Base-by-base conservation (phyloP, 2,329 filamentous ascomycete species). In the Penicillium sumatraense region DNA sequence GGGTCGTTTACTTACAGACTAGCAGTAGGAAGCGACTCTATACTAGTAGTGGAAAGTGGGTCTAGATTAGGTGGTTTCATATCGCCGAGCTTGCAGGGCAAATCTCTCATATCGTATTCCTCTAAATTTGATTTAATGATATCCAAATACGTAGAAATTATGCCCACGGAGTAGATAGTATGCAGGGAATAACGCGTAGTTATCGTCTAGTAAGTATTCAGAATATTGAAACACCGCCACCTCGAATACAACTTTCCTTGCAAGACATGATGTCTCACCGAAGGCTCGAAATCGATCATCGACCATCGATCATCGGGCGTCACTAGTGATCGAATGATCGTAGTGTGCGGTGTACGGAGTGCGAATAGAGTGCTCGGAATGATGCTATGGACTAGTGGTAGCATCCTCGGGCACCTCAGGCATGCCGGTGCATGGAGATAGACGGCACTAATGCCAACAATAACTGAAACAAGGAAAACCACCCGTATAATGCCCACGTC, bases 211-310 rank as follows among this genome's bases (percentile, higher is more conserved):
- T 31, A 5, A 31, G 29, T 14, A 31, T 31, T 5, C n/a, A 3
- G n/a, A 31, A 31, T 14, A 31, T 31, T 10, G 29, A 27, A 31
- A 14, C n/a, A 31, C 27, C 36, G 36, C 36, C 36, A 42, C 29
- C 33, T 53, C 50, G 50, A 48, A 50, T 48, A 51, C 41, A 48
- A 57, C 50, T 21, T 57, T 44, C 49, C 40, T 44, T 44, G 3
- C 9, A 44, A 18, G 23, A 4, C 23, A 16, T 11, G 3, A 26
- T 44, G 40, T 44, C 54, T 27, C 45, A 48, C 45, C 27, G 45
- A 48, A 20, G 18, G n/a, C 31, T 49, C 35, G 18, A 24, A 48
- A 35, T 35, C 23, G 45, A 33, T 18, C 9, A 5, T 18, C 31
- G 46, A 33, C 27, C 3, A 13, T 38, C 31, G 46, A 24, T 14